Percentiles rank a stretch among this genome's conserved stretches.
phyloP scores from a whole-genome alignment of 2,329 filamentous ascomycete genomes.

The Venturiaceae sp. region DNA sequence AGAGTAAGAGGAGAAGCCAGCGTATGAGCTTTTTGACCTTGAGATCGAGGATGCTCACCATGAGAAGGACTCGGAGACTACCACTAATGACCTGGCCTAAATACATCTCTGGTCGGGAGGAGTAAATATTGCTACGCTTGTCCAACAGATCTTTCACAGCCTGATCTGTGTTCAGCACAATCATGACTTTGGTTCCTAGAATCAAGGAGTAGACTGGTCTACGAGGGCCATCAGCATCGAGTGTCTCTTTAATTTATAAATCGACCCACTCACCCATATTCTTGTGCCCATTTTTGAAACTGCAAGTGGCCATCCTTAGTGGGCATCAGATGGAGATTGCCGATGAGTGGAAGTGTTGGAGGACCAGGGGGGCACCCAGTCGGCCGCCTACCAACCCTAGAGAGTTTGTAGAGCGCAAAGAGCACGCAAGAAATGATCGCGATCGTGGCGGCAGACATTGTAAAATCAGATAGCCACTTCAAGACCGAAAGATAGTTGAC shows the following conservation, averaged over 20 bases:
- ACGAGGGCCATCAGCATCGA: neutral
- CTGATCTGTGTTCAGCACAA: slow-evolving; percentile 36
- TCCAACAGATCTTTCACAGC: slow-evolving; percentile 44
- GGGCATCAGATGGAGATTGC: slow-evolving; percentile 43
- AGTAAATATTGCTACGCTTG: slow-evolving; percentile 40
- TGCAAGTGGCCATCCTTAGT: slow-evolving; percentile 31
- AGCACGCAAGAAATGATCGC: too few species aligned
- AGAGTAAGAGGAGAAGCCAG: too few species aligned
- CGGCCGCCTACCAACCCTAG: neutral
- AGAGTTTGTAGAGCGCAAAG: too few species aligned
- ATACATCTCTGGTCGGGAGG: slow-evolving; percentile 35
- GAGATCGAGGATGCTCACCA: slow-evolving; percentile 14
- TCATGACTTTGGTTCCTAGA: slow-evolving; percentile 36
- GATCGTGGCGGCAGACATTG: too few species aligned
- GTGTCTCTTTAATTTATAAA: slow-evolving; percentile 14
- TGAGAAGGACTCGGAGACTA: slow-evolving; percentile 25
- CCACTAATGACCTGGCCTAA: slow-evolving; percentile 30
- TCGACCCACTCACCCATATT: slow-evolving; percentile 43
- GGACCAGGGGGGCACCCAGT: slow-evolving; percentile 35
- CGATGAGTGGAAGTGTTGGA: slow-evolving; percentile 40
- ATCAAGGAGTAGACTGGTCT: slow-evolving; percentile 31
- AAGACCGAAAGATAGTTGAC: too few species aligned
- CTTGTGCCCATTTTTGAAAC: slow-evolving; percentile 42
- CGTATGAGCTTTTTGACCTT: neutral
- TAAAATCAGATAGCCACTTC: too few species aligned